Base-by-base conservation (phyloP, 306 rosid genomes). In the Corylus avellana region DNA sequence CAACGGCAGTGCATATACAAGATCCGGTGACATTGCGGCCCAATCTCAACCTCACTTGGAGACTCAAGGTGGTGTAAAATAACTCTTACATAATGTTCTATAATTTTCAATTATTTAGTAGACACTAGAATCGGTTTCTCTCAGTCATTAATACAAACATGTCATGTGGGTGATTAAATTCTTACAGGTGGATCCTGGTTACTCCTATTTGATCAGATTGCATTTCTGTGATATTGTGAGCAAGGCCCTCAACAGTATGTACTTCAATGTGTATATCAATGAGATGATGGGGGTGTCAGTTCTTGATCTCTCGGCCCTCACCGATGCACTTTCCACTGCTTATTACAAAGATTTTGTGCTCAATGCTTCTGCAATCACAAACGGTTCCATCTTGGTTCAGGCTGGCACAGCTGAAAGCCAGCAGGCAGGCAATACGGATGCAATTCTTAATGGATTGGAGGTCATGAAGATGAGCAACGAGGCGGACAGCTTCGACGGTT, bases 161-260 rank as follows among this genome's bases (percentile, higher is more conserved):
- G 2, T 32, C 35, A 32, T 32, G 35, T 32, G 35, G 35, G 35
- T 32, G 35, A 32, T 32, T 32, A 32, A 42, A 42, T 42, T 42
- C 8, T 42, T 42, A 0, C 46, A 42, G 46, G 46, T 90, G n/a
- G 98, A 92, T 12, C 55, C 47, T 20, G 83, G 84, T 48, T 89
- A 79, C 61, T 89, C 92, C 16, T 94, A 92, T 76, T 85, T 92
- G 87, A 80, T 94, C 55, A 91, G 98, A 72, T 20, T 92, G 80
- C 98, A 94, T 83, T 94, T 94, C 57, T 91, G 97, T 62, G 98
- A 94, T 80, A 92, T 94, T 42, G 88, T 92, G n/a, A 92, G 97
- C 83, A 74, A 61, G 51, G 64, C 72, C 16, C 83, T 91, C 0
- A 75, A 84, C 16, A 72, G 32, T 66, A 71, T 94, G 51, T 87